phyloP scores from a whole-genome alignment of 805 yeast species.

The Suhomyces kilbournensis region DNA sequence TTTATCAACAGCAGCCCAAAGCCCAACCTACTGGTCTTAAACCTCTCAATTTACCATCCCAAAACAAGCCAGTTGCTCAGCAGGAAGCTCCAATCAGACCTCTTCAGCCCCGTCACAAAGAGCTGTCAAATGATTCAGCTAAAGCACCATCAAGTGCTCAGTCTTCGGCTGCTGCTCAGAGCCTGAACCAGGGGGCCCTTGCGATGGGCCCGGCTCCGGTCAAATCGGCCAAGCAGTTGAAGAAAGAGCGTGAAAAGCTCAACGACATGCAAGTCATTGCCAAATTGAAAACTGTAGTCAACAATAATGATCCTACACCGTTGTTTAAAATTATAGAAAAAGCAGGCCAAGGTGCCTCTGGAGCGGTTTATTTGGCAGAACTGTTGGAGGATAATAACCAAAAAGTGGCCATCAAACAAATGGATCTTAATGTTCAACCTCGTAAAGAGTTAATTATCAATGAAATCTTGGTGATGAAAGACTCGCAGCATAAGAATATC shows the following conservation, averaged over 20 bases:
- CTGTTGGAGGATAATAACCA: conserved; percentile 52
- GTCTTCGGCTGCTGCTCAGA: background rate
- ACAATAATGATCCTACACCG: conserved; percentile 81
- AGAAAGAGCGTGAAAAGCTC: conserved; percentile 46
- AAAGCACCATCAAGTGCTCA: background rate
- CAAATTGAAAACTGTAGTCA: conserved; percentile 77
- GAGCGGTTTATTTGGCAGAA: conserved; percentile 87
- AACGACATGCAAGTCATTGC: conserved; percentile 87
- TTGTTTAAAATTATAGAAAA: conserved; percentile 72
- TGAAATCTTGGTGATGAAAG: conserved; percentile 96
- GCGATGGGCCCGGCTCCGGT: conserved; percentile 12
- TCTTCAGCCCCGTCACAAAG: conserved; percentile 19
- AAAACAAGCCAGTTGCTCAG: background rate
- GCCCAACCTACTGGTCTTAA: conserved; percentile 9
- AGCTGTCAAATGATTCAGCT: background rate
- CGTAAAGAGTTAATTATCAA: conserved; percentile 92
- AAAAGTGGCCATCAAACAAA: conserved; percentile 94
- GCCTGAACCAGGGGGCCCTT: conserved; percentile 1
- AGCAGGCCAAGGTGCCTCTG: conserved; percentile 98
- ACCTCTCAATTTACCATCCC: conserved; percentile 10
- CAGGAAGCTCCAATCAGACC: conserved; percentile 24
- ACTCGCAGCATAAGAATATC: conserved; percentile 88
- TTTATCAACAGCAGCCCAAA: background rate
- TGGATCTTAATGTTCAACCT: conserved; percentile 88
- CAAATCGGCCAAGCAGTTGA: conserved; percentile 39